Evolutionary conservation across 352 stramenopile species (phyloP).

Genomic region (Phytophthora pseudosyringae): DNA sequence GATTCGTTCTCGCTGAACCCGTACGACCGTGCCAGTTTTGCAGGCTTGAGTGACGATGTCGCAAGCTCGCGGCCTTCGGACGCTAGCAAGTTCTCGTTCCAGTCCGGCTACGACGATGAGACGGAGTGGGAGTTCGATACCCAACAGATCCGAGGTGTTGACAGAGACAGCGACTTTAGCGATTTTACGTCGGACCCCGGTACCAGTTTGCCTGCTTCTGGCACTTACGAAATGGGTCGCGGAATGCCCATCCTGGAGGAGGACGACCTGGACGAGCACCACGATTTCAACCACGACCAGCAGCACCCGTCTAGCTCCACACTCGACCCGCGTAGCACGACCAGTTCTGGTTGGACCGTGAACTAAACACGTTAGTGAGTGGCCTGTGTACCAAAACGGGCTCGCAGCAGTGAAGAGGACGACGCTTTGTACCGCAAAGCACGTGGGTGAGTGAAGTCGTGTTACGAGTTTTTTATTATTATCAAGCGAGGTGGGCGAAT

Average conservation of each 20-base stretch:
- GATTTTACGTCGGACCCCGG: constrained; percentile 46
- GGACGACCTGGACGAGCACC: constrained; percentile 44
- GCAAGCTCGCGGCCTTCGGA: constrained; percentile 60
- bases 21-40: constrained; percentile 75
- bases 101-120: constrained; percentile 76
- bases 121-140: constrained; percentile 79
- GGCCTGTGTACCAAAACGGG: neutral
- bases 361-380: constrained; percentile 38
- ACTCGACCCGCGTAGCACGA: constrained; percentile 48
- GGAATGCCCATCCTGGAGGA: constrained; percentile 76
- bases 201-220: constrained; percentile 40
- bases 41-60: constrained; percentile 61
- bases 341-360: constrained; percentile 64
- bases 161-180: constrained; percentile 38
- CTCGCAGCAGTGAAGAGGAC: constrained; percentile 15
- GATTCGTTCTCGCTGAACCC: constrained; percentile 81
- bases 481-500: constrained; percentile 28
- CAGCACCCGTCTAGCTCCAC: constrained; percentile 24
- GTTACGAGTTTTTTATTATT: constrained; percentile 38
- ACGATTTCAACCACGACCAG: constrained; percentile 25
- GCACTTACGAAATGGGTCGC: constrained; percentile 60
- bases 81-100: constrained; percentile 76
- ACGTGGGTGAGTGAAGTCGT: constrained; percentile 24
- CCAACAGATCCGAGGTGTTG: constrained; percentile 35
- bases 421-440: constrained; percentile 39